Conservation (phyloP, 2,329 filamentous ascomycete species). For the Dothistroma pini region DNA sequence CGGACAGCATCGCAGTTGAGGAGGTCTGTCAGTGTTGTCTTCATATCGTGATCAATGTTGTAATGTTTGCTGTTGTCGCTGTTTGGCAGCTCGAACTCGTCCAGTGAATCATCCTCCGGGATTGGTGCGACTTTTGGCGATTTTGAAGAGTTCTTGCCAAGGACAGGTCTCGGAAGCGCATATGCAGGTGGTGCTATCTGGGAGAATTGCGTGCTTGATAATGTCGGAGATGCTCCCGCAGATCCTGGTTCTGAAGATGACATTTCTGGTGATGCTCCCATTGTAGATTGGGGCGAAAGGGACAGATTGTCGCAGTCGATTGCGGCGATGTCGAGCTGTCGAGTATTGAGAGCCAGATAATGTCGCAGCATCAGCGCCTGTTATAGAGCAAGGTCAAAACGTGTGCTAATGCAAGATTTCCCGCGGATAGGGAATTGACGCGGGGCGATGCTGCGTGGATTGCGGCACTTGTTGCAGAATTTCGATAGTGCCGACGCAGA, state of each 20-base stretch:
- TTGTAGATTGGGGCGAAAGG: conserved; percentile 29
- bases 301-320: conserved; percentile 33
- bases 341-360: conserved; percentile 12
- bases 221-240: conserved; percentile 22
- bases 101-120: conserved; percentile 21
- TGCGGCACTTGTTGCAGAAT: not conserved
- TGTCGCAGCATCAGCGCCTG: conserved; percentile 5
- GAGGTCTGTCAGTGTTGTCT: conserved; percentile 52
- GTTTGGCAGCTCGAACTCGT: conserved; percentile 11
- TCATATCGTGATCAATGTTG: conserved; percentile 52
- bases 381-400: not conserved
- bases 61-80: conserved; percentile 39
- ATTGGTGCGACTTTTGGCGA: conserved; percentile 24
- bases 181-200: conserved; percentile 33
- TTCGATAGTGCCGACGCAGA: not conserved
- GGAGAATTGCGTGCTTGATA: conserved; percentile 11
- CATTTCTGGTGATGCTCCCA: conserved; percentile 20
- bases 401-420: conserved; percentile 3
- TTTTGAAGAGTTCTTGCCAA: conserved; percentile 12
- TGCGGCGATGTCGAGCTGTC: conserved; percentile 40
- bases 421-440: not conserved
- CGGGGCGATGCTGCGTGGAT: not conserved
- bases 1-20: conserved; percentile 52
- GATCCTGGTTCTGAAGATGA: conserved; percentile 25
- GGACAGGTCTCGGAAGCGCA: conserved; percentile 14